Evolutionary conservation across 345 rosid species (phyloP).

Genomic region (Limnanthes douglasii): DNA sequence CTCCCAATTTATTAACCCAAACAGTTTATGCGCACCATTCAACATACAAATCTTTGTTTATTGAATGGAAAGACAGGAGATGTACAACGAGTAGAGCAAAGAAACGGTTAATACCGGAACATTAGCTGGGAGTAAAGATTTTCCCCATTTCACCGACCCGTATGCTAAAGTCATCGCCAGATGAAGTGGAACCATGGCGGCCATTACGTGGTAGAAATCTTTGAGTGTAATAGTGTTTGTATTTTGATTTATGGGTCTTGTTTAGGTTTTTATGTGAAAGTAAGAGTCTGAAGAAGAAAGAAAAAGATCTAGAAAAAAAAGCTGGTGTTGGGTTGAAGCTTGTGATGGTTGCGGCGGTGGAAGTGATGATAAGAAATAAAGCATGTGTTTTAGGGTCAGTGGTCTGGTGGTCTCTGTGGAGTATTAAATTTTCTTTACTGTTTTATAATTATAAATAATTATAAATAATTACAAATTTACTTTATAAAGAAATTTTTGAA

Average conservation of each 20-base stretch:
- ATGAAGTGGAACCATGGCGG: slow-evolving; percentile 95
- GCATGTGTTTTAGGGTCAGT: too few relatives aligned
- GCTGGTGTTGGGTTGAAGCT: too few relatives aligned
- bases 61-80: slow-evolving; percentile 85
- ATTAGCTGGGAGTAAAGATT: slow-evolving; percentile 87
- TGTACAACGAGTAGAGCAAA: slow-evolving; percentile 98
- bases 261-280: slow-evolving; percentile 2
- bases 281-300: slow-evolving; percentile 1
- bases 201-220: slow-evolving; percentile 97
- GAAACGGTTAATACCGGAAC: slow-evolving; percentile 96
- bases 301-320: slow-evolving; percentile 10
- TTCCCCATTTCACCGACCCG: slow-evolving; percentile 99
- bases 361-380: too few relatives aligned
- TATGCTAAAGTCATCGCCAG: slow-evolving; percentile 95
- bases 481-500: too few relatives aligned
- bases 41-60: too few relatives aligned
- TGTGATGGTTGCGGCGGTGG: too few relatives aligned
- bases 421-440: too few relatives aligned
- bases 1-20: too few relatives aligned
- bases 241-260: slow-evolving; percentile 1
- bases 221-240: slow-evolving; percentile 41
- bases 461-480: too few relatives aligned
- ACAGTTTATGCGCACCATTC: too few relatives aligned
- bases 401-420: too few relatives aligned
- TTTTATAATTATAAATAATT: too few relatives aligned